Conservation (phyloP, 2,329 filamentous ascomycete genomes). For the Colletotrichum sp. region DNA sequence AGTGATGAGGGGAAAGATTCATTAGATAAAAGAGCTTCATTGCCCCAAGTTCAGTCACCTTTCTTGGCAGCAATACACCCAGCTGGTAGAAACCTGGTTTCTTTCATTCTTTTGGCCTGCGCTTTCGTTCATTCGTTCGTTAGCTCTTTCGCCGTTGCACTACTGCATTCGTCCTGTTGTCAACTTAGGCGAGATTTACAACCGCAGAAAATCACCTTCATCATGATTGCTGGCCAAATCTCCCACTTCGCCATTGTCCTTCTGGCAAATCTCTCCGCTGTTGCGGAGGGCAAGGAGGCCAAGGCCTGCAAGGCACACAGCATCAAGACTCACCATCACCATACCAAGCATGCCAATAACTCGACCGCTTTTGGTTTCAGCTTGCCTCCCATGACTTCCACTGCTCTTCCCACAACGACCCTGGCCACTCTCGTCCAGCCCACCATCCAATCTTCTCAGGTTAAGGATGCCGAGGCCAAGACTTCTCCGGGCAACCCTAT, state of each 20-base stretch:
- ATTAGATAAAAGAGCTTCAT: background rate
- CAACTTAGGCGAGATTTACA: background rate
- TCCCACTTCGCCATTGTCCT: background rate
- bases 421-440: background rate
- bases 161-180: accelerated
- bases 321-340: background rate
- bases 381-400: background rate
- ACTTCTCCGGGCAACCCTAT: background rate
- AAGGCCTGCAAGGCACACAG: background rate
- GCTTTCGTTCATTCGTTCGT: background rate
- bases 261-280: background rate
- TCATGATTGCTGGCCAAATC: background rate
- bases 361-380: background rate
- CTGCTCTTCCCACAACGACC: background rate
- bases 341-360: background rate
- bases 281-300: background rate
- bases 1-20: too few relatives aligned
- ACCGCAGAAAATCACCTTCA: background rate
- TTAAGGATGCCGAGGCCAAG: background rate
- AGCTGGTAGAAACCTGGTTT: background rate
- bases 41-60: accelerated
- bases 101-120: background rate
- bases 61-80: background rate
- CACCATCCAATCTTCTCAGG: background rate
- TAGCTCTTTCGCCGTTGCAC: background rate